phyloP scores from a whole-genome alignment of 2,329 filamentous ascomycete genomes.

The Neoarthrinium moseri region DNA sequence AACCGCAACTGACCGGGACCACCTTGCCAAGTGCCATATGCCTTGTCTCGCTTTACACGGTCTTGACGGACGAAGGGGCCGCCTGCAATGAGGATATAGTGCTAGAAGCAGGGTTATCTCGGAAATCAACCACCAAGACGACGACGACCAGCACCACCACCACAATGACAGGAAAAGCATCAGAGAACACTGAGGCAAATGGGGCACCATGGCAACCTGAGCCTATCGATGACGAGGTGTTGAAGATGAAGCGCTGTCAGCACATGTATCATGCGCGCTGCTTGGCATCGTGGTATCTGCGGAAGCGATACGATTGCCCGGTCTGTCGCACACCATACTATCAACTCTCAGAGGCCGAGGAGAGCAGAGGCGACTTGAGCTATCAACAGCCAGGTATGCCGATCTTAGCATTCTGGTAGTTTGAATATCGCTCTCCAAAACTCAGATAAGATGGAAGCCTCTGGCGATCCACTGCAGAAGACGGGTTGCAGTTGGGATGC shows the following conservation, averaged over 20 bases:
- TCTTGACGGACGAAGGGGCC: slow-evolving; percentile 8
- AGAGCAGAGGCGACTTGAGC: background rate
- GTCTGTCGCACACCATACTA: slow-evolving; percentile 36
- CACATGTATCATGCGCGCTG: slow-evolving; percentile 40
- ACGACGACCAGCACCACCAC: slow-evolving; percentile 7
- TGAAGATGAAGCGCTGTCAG: slow-evolving; percentile 34
- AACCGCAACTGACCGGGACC: background rate
- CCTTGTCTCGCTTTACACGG: slow-evolving; percentile 18
- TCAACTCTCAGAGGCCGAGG: slow-evolving; percentile 11
- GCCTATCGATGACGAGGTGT: slow-evolving; percentile 27
- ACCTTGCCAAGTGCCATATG: slow-evolving; percentile 23
- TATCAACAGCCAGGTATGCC: slow-evolving; percentile 11
- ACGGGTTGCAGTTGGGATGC: no score
- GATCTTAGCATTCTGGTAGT: slow-evolving; percentile 17
- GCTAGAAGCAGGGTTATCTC: slow-evolving; percentile 12
- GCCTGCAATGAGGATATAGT: slow-evolving; percentile 8
- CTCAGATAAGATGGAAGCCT: no score
- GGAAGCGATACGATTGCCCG: slow-evolving; percentile 35
- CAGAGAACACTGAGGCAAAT: slow-evolving; percentile 2
- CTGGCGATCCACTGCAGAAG: no score
- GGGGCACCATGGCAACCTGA: slow-evolving; percentile 7
- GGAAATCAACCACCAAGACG: background rate
- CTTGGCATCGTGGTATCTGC: slow-evolving; percentile 37
- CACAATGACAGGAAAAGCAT: background rate
- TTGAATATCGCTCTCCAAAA: no score